Conservation (phyloP, 2,329 filamentous ascomycete species). For the Cryphonectria naterciae region DNA sequence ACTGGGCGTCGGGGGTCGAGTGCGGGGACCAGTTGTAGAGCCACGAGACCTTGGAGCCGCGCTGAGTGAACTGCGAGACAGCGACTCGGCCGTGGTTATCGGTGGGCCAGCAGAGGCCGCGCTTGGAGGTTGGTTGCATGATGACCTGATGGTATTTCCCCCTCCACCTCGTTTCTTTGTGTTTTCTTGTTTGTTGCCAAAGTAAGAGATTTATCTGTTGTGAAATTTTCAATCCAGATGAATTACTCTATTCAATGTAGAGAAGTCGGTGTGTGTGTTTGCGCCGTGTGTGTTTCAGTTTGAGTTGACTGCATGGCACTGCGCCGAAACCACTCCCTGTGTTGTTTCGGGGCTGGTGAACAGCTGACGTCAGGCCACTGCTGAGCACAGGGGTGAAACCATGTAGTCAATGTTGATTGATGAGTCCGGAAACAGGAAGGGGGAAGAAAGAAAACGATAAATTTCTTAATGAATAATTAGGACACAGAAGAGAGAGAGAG, state of each 20-base stretch:
- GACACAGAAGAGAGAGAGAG: neutral
- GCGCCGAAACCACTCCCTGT: too few species aligned
- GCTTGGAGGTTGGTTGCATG: conserved; percentile 28
- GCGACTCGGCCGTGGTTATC: conserved; percentile 31
- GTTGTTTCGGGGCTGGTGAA: neutral
- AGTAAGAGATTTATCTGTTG: neutral
- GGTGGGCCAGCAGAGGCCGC: conserved; percentile 33
- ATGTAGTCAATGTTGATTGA: neutral
- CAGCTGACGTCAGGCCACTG: conserved; percentile 10
- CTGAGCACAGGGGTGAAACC: neutral
- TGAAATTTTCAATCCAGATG: too few species aligned
- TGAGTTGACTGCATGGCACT: neutral
- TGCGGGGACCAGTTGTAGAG: conserved; percentile 35
- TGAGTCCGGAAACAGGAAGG: neutral
- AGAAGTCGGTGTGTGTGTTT: too few species aligned
- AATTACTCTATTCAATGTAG: too few species aligned
- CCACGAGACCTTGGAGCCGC: conserved; percentile 32
- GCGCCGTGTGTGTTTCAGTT: neutral
- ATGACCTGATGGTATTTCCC: neutral
- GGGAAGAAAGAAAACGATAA: neutral
- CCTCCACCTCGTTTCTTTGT: too few species aligned
- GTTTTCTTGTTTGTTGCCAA: neutral
- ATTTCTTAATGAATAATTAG: neutral
- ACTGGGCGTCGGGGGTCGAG: conserved; percentile 28
- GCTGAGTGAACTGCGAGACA: conserved; percentile 37